A percentile compares a stretch with the other conserved stretches of the same genome.
Evolutionary conservation across 495 filamentous ascomycete genomes (phyloP).

Genomic region (Lepidopterella palustris): DNA sequence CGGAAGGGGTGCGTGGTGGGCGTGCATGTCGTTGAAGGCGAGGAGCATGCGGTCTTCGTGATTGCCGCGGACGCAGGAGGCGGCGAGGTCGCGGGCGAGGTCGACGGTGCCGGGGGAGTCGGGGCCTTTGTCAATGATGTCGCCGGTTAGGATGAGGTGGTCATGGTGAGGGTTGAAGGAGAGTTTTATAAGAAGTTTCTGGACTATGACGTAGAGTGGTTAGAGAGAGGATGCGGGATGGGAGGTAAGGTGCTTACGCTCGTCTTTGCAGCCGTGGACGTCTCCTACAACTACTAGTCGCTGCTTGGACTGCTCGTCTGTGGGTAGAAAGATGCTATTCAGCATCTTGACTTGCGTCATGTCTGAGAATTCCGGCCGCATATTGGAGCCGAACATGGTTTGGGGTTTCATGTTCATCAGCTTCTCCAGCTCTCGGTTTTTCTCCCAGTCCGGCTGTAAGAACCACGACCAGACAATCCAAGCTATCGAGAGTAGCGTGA

Average conservation of each 20-base stretch:
- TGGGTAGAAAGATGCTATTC: slow-evolving; percentile 29
- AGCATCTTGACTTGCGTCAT: slow-evolving; percentile 45
- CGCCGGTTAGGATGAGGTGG: slow-evolving; percentile 76
- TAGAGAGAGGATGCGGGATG: not conserved
- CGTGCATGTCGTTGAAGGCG: slow-evolving; percentile 36
- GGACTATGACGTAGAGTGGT: slow-evolving; percentile 38
- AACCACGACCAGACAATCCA: not conserved
- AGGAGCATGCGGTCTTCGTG: slow-evolving; percentile 80
- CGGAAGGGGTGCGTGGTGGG: slow-evolving; percentile 17
- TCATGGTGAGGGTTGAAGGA: slow-evolving; percentile 57
- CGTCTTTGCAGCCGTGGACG: slow-evolving; percentile 74
- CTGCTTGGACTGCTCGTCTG: slow-evolving; percentile 28
- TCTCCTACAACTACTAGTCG: slow-evolving; percentile 74
- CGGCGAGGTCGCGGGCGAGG: slow-evolving; percentile 58
- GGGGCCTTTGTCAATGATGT: slow-evolving; percentile 84
- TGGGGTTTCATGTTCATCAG: slow-evolving; percentile 38
- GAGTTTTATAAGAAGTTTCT: slow-evolving; percentile 59
- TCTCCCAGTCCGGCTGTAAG: slow-evolving; percentile 35
- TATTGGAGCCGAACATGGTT: slow-evolving; percentile 44
- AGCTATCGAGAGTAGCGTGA: not conserved
- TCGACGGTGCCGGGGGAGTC: slow-evolving; percentile 74
- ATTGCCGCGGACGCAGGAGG: slow-evolving; percentile 82
- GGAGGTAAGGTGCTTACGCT: slow-evolving; percentile 40
- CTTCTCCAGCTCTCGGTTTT: slow-evolving; percentile 35
- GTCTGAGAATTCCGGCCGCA: slow-evolving; percentile 43